Evolutionary conservation across 1,139 yeast genomes (phyloP).

Genomic region (Protomyces inundatus): DNA sequence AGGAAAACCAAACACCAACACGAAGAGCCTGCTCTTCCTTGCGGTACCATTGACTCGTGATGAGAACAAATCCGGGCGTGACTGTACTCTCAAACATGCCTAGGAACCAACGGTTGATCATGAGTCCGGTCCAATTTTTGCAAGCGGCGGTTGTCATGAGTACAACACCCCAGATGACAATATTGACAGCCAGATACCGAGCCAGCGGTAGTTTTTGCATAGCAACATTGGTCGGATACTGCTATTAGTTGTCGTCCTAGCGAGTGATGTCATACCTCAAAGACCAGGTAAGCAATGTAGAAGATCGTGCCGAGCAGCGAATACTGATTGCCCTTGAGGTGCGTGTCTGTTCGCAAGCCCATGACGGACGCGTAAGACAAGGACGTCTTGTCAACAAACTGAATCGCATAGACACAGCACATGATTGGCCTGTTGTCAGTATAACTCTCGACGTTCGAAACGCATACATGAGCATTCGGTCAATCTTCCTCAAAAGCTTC

Average conservation of each 20-base stretch:
- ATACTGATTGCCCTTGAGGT: constrained; percentile 43
- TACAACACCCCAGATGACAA: constrained; percentile 50
- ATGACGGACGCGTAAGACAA: constrained; percentile 57
- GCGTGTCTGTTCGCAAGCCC: constrained; percentile 46
- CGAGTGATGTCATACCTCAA: constrained; percentile 37
- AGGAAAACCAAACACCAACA: constrained; percentile 46
- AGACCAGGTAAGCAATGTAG: constrained; percentile 50
- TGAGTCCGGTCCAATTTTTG: constrained; percentile 47
- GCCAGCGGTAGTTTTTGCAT: constrained; percentile 54
- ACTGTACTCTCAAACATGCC: constrained; percentile 55
- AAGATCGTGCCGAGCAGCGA: constrained; percentile 57
- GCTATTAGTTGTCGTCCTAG: too few relatives aligned
- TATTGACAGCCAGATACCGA: constrained; percentile 46
- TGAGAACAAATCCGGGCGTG: constrained; percentile 51
- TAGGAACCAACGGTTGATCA: constrained; percentile 48
- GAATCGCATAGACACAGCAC: constrained; percentile 52
- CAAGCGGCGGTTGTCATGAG: constrained; percentile 49
- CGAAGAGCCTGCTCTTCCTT: constrained; percentile 49
- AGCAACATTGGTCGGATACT: constrained; percentile 49
- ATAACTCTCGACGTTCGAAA: background rate
- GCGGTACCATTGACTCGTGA: constrained; percentile 55
- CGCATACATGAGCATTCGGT: constrained; percentile 41
- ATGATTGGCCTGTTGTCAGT: constrained; percentile 46
- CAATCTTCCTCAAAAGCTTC: constrained; percentile 45
- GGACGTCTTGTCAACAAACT: constrained; percentile 61